phyloP scores from a whole-genome alignment of 768 basidiomycete species.

The Tubosaeta brunneosetosa region DNA sequence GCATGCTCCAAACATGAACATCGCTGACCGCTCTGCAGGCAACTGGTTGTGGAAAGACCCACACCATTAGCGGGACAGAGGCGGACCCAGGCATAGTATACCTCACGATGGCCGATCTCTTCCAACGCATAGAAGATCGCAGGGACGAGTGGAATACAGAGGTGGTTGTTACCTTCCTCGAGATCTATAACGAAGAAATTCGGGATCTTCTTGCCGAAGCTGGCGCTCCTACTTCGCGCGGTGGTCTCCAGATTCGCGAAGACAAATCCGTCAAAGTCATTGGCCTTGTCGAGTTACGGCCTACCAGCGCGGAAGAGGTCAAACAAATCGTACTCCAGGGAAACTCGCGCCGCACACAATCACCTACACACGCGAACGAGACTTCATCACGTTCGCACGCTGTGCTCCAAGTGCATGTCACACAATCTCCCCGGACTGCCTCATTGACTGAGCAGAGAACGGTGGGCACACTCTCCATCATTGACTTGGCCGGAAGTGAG shows the following conservation, averaged over 20 bases:
- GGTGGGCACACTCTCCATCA: conserved; percentile 92
- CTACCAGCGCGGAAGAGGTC: conserved; percentile 84
- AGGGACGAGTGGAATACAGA: conserved; percentile 81
- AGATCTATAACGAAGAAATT: conserved; percentile 99
- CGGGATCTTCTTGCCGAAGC: conserved; percentile 87
- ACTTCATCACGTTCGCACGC: conserved; percentile 97
- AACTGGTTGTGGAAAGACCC: conserved; percentile 99
- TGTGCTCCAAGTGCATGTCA: conserved; percentile 92
- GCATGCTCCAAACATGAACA: not conserved
- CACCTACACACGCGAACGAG: conserved; percentile 93
- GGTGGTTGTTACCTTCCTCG: conserved; percentile 91
- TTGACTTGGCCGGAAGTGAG: conserved; percentile 96
- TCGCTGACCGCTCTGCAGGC: conserved; percentile 52
- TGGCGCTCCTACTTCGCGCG: conserved; percentile 56
- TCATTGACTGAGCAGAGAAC: conserved; percentile 77
- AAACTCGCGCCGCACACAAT: conserved; percentile 84
- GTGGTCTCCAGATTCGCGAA: conserved; percentile 90
- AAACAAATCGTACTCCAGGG: conserved; percentile 90
- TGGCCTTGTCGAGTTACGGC: conserved; percentile 76
- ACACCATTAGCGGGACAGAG: conserved; percentile 94
- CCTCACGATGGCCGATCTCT: conserved; percentile 95
- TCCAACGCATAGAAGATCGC: conserved; percentile 85
- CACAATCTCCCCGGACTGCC: conserved; percentile 81
- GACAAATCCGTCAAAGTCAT: conserved; percentile 91
- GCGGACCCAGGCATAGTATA: conserved; percentile 91